phyloP scores from a whole-genome alignment of 768 basidiomycete species.

The Punctularia strigosozonata region DNA sequence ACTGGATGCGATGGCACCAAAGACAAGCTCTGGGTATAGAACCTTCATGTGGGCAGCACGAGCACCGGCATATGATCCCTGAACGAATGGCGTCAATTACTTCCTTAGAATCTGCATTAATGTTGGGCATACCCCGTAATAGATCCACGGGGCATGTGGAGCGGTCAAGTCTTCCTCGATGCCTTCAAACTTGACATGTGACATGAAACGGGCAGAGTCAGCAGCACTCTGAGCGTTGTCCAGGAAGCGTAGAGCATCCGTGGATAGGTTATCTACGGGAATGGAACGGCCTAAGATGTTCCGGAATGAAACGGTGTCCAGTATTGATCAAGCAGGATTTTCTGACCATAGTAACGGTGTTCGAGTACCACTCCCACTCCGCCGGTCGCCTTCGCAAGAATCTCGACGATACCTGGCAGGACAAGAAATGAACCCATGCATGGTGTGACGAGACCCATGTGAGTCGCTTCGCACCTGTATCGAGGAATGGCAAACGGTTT shows the following conservation, averaged over 20 bases:
- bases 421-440: slow-evolving; percentile 13
- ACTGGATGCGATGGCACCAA: slow-evolving; percentile 81
- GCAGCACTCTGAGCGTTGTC: slow-evolving; percentile 83
- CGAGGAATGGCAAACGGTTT: slow-evolving; percentile 36
- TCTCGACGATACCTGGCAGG: slow-evolving; percentile 85
- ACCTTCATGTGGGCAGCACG: slow-evolving; percentile 86
- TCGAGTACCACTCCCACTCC: slow-evolving; percentile 88
- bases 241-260: slow-evolving; percentile 72
- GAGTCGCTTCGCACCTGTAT: slow-evolving; percentile 20
- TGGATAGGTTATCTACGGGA: slow-evolving; percentile 67
- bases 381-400: slow-evolving; percentile 72
- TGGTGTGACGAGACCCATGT: slow-evolving; percentile 46
- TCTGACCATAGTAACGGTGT: slow-evolving; percentile 77
- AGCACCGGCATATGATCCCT: slow-evolving; percentile 90
- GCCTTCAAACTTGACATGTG: slow-evolving; percentile 60
- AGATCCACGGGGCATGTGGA: slow-evolving; percentile 75
- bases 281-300: slow-evolving; percentile 49
- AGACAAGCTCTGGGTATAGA: slow-evolving; percentile 81
- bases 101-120: too few relatives aligned
- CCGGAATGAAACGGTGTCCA: neutral
- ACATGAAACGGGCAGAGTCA: slow-evolving; percentile 90
- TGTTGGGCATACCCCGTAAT: slow-evolving; percentile 60
- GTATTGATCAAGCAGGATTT: neutral
- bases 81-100: too few relatives aligned
- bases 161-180: slow-evolving; percentile 63